Evolutionary conservation across 768 basidiomycete species (phyloP).

Genomic region (Suillus tomentosus): DNA sequence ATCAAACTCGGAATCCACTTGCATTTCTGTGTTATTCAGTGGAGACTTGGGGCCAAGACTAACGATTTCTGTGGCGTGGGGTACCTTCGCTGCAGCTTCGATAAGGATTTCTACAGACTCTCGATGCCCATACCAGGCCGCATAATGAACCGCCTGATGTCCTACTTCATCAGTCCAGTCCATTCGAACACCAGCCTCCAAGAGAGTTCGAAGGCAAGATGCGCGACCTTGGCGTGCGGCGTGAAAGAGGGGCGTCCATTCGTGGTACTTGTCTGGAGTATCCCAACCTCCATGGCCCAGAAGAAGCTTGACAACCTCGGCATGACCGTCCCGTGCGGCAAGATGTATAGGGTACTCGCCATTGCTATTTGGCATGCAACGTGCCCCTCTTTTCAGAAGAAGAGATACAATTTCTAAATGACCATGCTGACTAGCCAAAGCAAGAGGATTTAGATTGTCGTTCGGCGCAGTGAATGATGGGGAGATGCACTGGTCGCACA

Average conservation of each 20-base stretch:
- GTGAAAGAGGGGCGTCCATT: conserved; percentile 97
- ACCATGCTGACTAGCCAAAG: conserved; percentile 89
- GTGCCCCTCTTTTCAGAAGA: conserved; percentile 75
- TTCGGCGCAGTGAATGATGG: conserved; percentile 57
- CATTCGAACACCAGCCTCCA: conserved; percentile 79
- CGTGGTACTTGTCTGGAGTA: conserved; percentile 92
- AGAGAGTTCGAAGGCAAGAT: conserved; percentile 72
- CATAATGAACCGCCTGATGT: conserved; percentile 87
- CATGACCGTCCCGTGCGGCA: conserved; percentile 90
- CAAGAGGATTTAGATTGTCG: conserved; percentile 81
- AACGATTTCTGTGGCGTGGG: conserved; percentile 19
- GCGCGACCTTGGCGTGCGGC: conserved; percentile 85
- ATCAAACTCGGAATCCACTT: conserved; percentile 75
- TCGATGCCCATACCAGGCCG: conserved; percentile 93
- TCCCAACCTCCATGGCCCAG: conserved; percentile 79
- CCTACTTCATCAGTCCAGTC: conserved; percentile 81
- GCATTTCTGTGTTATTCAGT: conserved; percentile 33
- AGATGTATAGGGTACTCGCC: conserved; percentile 98
- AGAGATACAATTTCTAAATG: conserved; percentile 81
- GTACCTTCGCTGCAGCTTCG: conserved; percentile 31
- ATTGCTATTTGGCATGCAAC: conserved; percentile 82
- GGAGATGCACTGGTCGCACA: conserved; percentile 69
- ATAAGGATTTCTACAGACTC: conserved; percentile 65
- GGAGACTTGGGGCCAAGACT: conserved; percentile 18
- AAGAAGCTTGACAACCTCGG: conserved; percentile 78